Evolutionary conservation across 2,329 filamentous ascomycete species (phyloP), one percentile per base, ranked within the genome.

Genomic region (Escovopsis weberi): DNA sequence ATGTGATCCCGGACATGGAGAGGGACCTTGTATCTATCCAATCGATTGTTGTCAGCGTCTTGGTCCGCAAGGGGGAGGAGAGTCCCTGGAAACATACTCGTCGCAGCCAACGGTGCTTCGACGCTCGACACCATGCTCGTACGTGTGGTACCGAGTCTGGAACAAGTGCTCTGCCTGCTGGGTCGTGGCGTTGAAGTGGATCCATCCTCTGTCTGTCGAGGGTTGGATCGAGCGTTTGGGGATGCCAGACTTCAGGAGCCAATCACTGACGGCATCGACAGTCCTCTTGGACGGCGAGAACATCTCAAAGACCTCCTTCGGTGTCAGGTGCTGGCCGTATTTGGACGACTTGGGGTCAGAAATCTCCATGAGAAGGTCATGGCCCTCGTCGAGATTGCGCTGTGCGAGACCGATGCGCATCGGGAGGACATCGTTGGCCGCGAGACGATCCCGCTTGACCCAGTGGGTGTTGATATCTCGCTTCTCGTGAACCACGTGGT

Each of bases 221-320:
- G 72, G 64, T 34, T 58, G 58, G 38, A 78, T 59, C 4, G 70
- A 63, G 4, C 61, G 57, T 3, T 55, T 51, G 26, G 61, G 50
- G 43, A 79, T 72, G 6, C 74, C 75, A 33, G 67, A 63, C 8
- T 55, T 53, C 15, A 60, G 54, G 9, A 78, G 62, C 74, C 74
- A 79, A 8, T 61, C 51, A 50, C 65, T 64, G 12, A 77, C 69
- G 2, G 66, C 58, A 18, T 67, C 59, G 3, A 75, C 63, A 3
- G 69, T 59, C 33, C 71, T 66, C 10, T 55, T 45, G 7, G 47
- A 48, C 1, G 63, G 62, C 12, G 64, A 28, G 26, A 44, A 44
- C 26, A 42, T 42, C 26, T 44, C 39, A 12, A 34, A 33, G 12
- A 44, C 36, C 26, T 44, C 34, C 19, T 44, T 39, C 3, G 26